Percentiles rank a stretch among this genome's conserved stretches.
These are phyloP conservation scores for Aureobasidium mangrovei DNA, from an alignment of 2,329 filamentous ascomycete genomes.

Conservation along the genomic window DNA sequence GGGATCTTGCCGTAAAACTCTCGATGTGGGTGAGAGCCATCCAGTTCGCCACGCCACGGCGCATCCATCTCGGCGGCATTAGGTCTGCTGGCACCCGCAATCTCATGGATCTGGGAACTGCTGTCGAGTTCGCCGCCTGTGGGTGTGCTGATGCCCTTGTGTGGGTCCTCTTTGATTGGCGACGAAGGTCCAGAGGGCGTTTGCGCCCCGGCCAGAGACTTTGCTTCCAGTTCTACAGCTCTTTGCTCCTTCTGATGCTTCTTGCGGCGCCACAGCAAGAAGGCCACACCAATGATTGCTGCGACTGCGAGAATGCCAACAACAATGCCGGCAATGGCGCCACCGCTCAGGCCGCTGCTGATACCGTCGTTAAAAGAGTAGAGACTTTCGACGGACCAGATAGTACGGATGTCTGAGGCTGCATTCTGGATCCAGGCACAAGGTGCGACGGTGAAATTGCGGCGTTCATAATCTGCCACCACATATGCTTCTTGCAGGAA, in stretches of 20 bases:
- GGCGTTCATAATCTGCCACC: constrained; percentile 29
- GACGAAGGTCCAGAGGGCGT: constrained; percentile 11
- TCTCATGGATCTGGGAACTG: constrained; percentile 26
- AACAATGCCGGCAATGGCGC: constrained; percentile 29
- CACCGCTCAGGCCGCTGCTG: constrained; percentile 19
- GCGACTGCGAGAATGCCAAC: constrained; percentile 25
- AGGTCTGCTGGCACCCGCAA: constrained; percentile 22
- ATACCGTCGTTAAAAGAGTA: constrained; percentile 7
- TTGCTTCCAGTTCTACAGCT: constrained; percentile 25
- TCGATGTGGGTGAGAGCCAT: constrained; percentile 19
- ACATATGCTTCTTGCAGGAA: constrained; percentile 34
- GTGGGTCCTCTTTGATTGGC: constrained; percentile 15
- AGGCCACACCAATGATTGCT: constrained; percentile 21
- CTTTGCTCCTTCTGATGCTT: constrained; percentile 20
- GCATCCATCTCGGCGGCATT: constrained; percentile 25
- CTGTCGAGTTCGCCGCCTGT: constrained; percentile 28
- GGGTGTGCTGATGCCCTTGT: constrained; percentile 23
- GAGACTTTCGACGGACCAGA: constrained; percentile 21
- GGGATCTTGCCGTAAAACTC: constrained; percentile 16
- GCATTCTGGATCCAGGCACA: constrained; percentile 26
- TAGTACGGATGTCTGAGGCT: constrained; percentile 21
- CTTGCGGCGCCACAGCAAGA: constrained; percentile 22
- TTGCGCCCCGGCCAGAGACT: constrained; percentile 18
- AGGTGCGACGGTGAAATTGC: constrained; percentile 30
- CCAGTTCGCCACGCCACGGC: constrained; percentile 25